Percentiles rank a stretch among this genome's conserved stretches.
These are phyloP conservation scores for Gautieria morchelliformis DNA, from an alignment of 768 basidiomycete species.

Conservation along the genomic window DNA sequence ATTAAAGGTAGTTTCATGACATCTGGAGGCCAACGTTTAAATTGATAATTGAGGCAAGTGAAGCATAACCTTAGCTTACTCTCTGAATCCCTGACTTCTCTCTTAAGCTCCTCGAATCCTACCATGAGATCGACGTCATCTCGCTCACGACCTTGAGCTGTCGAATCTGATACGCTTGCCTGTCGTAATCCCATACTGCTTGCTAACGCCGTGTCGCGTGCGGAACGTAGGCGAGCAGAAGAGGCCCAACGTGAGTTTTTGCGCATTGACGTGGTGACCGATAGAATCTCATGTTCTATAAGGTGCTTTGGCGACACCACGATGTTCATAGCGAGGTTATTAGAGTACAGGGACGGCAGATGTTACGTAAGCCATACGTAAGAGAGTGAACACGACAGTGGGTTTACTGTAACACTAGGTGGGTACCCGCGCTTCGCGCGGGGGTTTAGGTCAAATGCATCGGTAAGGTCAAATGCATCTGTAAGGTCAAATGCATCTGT, in stretches of 20 bases:
- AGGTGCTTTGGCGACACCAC: slow-evolving; percentile 62
- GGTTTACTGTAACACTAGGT: too few species aligned
- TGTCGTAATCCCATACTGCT: slow-evolving; percentile 67
- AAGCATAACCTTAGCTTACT: slow-evolving; percentile 30
- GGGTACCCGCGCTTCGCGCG: too few species aligned
- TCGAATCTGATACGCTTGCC: slow-evolving; percentile 36
- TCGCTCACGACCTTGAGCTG: slow-evolving; percentile 39
- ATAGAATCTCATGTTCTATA: slow-evolving; percentile 80
- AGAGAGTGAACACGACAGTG: neutral
- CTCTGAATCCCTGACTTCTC: slow-evolving; percentile 57
- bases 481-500: too few species aligned
- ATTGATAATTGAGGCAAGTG: neutral
- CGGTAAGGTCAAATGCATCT: too few species aligned
- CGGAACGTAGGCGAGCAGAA: slow-evolving; percentile 44
- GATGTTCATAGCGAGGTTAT: slow-evolving; percentile 5
- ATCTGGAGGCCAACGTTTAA: slow-evolving; percentile 33
- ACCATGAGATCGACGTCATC: slow-evolving; percentile 81
- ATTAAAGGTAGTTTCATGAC: slow-evolving; percentile 47
- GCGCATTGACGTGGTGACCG: slow-evolving; percentile 91
- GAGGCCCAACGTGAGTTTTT: slow-evolving; percentile 97
- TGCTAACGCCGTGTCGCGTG: slow-evolving; percentile 59
- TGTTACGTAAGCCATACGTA: neutral
- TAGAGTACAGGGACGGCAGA: neutral
- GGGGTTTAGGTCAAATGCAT: too few species aligned
- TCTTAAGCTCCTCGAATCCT: slow-evolving; percentile 80